A percentile compares a stretch with the other conserved stretches of the same genome.
These are phyloP conservation scores for Zasmidium angulare DNA, from an alignment of 2,329 filamentous ascomycete species.

Conservation along the genomic window DNA sequence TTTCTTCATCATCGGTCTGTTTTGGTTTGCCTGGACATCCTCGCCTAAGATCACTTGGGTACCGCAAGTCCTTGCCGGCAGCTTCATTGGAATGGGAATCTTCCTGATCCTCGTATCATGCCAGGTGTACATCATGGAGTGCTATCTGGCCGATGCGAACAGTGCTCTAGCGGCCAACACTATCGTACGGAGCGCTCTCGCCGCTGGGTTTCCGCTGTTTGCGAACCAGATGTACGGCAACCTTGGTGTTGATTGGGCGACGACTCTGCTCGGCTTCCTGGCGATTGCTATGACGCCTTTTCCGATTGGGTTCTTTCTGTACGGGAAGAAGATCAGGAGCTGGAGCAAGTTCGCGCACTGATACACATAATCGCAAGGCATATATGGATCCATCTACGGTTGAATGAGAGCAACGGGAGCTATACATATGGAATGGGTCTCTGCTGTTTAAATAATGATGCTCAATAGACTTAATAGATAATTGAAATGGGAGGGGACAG, in stretches of 20 bases:
- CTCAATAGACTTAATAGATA: too few species aligned
- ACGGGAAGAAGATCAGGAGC: conserved; percentile 26
- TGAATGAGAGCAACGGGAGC: too few species aligned
- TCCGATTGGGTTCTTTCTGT: conserved; percentile 32
- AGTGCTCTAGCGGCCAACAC: conserved; percentile 36
- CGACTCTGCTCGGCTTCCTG: conserved; percentile 35
- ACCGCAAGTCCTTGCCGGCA: conserved; percentile 44
- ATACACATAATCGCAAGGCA: too few species aligned
- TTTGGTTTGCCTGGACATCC: conserved; percentile 66
- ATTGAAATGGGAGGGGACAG: too few species aligned
- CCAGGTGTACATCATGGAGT: conserved; percentile 48
- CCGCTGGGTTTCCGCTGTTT: conserved; percentile 39
- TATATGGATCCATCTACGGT: too few species aligned
- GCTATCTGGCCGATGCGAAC: conserved; percentile 41
- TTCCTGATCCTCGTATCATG: conserved; percentile 47
- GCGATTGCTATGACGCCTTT: conserved; percentile 31
- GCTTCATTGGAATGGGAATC: conserved; percentile 43
- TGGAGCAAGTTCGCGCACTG: conserved; percentile 1
- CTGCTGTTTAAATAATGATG: too few species aligned
- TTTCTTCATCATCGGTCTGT: conserved; percentile 48
- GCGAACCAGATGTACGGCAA: conserved; percentile 35
- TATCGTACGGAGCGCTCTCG: conserved; percentile 36
- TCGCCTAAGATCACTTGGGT: conserved; percentile 44
- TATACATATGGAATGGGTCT: too few species aligned
- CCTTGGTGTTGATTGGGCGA: conserved; percentile 37